Conservation (phyloP, 2,329 filamentous ascomycete species). For the Xylaria arbuscula region DNA sequence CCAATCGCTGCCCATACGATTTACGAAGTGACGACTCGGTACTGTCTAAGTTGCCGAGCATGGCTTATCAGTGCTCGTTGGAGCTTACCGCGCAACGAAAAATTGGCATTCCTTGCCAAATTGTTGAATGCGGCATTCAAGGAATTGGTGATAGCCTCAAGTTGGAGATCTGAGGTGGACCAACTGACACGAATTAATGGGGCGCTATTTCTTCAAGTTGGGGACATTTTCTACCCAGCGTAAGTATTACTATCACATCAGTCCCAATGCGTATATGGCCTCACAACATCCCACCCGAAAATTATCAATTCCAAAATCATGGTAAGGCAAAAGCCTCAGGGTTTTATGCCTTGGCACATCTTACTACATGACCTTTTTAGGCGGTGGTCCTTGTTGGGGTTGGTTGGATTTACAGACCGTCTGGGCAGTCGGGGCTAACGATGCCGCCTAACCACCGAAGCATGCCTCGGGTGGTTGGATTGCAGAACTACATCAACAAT, state of each 20-base stretch:
- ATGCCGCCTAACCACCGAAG: constrained; percentile 24
- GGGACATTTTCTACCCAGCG: constrained; percentile 26
- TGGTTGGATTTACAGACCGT: constrained; percentile 8
- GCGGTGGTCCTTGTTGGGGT: constrained; percentile 3
- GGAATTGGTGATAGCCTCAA: constrained; percentile 36
- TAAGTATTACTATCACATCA: constrained; percentile 12
- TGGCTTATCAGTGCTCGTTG: constrained; percentile 1
- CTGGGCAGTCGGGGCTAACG: constrained; percentile 25
- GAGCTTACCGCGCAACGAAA: constrained; percentile 7
- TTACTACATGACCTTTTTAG: constrained; percentile 23
- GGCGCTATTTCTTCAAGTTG: constrained; percentile 28
- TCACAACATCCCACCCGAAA: not conserved
- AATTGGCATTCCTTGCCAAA: constrained; percentile 14
- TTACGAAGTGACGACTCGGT: not conserved
- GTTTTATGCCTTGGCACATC: constrained; percentile 9
- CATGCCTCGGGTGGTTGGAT: constrained; percentile 12
- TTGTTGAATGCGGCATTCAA: constrained; percentile 12
- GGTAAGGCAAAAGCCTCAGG: constrained; percentile 11
- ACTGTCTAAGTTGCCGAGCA: constrained; percentile 6
- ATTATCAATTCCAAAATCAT: constrained; percentile 2
- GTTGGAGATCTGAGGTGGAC: constrained; percentile 29
- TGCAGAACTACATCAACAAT: constrained; percentile 22
- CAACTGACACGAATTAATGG: constrained; percentile 7
- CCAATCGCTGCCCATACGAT: not conserved
- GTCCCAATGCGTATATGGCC: constrained; percentile 5